phyloP scores from a whole-genome alignment of 2,329 filamentous ascomycete genomes.

The Penicillium aurantiogriseum region DNA sequence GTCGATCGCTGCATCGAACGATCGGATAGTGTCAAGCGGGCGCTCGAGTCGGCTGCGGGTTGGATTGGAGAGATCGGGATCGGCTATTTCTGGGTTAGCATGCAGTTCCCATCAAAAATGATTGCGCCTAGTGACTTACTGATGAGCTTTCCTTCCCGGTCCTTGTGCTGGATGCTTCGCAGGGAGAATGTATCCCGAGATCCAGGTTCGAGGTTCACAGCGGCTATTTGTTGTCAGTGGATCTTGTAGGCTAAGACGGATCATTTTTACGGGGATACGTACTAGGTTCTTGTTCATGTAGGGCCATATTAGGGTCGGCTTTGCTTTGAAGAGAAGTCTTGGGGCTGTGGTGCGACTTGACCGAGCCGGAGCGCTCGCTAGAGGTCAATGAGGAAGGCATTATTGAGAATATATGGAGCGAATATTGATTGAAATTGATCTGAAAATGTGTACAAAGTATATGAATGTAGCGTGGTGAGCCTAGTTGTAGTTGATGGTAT shows the following conservation, averaged over 20 bases:
- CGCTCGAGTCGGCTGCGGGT: slow-evolving; percentile 84
- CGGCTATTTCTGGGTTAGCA: slow-evolving; percentile 55
- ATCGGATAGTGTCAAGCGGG: slow-evolving; percentile 85
- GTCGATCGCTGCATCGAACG: slow-evolving; percentile 86
- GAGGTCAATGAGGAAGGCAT: slow-evolving; percentile 25
- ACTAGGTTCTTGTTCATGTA: slow-evolving; percentile 83
- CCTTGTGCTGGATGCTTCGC: slow-evolving; percentile 71
- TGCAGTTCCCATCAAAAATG: not conserved
- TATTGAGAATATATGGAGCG: not conserved
- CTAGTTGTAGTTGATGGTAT: not conserved
- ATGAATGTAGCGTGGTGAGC: not conserved
- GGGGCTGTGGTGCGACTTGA: slow-evolving; percentile 23
- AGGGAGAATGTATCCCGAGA: slow-evolving; percentile 59
- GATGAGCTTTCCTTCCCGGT: slow-evolving; percentile 73
- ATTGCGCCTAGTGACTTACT: slow-evolving; percentile 49
- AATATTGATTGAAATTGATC: not conserved
- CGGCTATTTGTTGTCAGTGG: slow-evolving; percentile 22
- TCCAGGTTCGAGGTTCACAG: slow-evolving; percentile 15
- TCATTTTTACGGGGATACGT: slow-evolving; percentile 40
- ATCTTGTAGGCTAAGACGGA: not conserved
- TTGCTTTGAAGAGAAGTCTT: slow-evolving; percentile 62
- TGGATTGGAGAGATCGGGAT: slow-evolving; percentile 87
- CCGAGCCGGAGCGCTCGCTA: slow-evolving; percentile 25
- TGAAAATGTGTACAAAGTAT: not conserved
- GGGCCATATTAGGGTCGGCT: slow-evolving; percentile 80